Percentiles rank a stretch among this genome's conserved stretches.
phyloP scores from a whole-genome alignment of 225 moss, liverwort and hornwort species.

The Antitrichia curtipendula region DNA sequence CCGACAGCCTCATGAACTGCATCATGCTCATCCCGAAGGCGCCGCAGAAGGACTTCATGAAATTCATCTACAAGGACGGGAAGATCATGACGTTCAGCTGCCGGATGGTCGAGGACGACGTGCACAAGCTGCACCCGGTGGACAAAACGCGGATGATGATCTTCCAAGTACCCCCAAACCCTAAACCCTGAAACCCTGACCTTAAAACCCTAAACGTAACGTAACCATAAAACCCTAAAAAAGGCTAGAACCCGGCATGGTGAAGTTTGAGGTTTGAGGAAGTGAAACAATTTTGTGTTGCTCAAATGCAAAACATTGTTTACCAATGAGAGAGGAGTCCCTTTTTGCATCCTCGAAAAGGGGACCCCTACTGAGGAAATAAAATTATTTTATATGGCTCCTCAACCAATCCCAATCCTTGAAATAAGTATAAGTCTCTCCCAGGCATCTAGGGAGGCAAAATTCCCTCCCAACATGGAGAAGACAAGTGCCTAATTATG shows the following conservation, averaged over 20 bases:
- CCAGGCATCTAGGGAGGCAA: neutral
- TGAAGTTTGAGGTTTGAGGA: too few relatives aligned
- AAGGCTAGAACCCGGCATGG: too few relatives aligned
- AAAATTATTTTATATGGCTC: neutral
- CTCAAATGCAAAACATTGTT: neutral
- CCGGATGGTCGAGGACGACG: constrained; percentile 60
- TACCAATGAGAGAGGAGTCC: neutral
- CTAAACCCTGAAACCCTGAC: neutral
- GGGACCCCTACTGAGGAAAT: fast-evolving
- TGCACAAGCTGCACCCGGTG: constrained; percentile 65
- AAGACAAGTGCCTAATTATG: fast-evolving
- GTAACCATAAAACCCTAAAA: neutral
- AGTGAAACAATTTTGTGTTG: neutral
- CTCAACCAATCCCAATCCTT: neutral
- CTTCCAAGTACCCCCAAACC: constrained; percentile 21
- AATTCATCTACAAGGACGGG: constrained; percentile 87
- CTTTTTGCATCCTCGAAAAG: neutral
- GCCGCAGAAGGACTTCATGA: constrained; percentile 73
- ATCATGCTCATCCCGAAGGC: constrained; percentile 71
- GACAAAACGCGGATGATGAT: constrained; percentile 64
- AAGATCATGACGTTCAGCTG: constrained; percentile 67
- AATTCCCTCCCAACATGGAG: neutral
- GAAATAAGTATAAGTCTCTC: neutral
- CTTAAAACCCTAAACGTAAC: neutral
- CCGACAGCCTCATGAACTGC: constrained; percentile 86